phyloP scores from a whole-genome alignment of 495 filamentous ascomycete genomes.

The Geoglossum glabrum region DNA sequence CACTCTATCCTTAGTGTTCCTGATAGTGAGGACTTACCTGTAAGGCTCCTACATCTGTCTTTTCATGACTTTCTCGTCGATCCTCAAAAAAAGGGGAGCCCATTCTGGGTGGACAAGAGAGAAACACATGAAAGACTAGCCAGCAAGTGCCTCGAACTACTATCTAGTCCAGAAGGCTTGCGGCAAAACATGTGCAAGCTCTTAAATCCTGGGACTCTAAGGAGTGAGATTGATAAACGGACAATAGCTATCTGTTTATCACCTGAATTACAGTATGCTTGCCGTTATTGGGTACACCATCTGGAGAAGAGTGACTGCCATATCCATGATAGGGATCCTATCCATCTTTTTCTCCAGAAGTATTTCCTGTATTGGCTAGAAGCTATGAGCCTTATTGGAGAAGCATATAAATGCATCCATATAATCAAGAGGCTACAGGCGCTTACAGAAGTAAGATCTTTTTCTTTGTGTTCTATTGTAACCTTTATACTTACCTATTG shows the following conservation, averaged over 20 bases:
- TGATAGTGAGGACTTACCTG: conserved; percentile 8
- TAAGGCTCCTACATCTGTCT: conserved; percentile 28
- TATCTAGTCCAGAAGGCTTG: conserved; percentile 12
- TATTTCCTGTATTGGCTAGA: not conserved
- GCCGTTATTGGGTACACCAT: too few relatives aligned
- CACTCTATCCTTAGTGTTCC: conserved; percentile 19
- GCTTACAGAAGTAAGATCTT: too few relatives aligned
- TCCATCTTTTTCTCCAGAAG: not conserved
- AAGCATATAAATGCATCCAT: not conserved
- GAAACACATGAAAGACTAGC: conserved; percentile 17
- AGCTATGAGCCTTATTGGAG: too few relatives aligned
- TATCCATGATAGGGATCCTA: not conserved
- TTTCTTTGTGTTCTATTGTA: too few relatives aligned
- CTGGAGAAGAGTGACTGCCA: conserved; percentile 15
- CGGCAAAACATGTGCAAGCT: conserved; percentile 22
- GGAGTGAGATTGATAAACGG: conserved; percentile 4
- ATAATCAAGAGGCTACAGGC: not conserved
- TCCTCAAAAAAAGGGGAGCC: conserved; percentile 10
- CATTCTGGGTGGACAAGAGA: too few relatives aligned
- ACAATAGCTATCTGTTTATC: conserved; percentile 16
- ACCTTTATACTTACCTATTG: too few relatives aligned
- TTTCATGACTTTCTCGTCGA: conserved; percentile 32
- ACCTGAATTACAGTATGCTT: conserved; percentile 22
- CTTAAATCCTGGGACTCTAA: conserved; percentile 13
- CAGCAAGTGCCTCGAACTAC: conserved; percentile 17